These are phyloP conservation scores for Boletus barrowsii DNA, from an alignment of 768 basidiomycete genomes.

Conservation along the genomic window DNA sequence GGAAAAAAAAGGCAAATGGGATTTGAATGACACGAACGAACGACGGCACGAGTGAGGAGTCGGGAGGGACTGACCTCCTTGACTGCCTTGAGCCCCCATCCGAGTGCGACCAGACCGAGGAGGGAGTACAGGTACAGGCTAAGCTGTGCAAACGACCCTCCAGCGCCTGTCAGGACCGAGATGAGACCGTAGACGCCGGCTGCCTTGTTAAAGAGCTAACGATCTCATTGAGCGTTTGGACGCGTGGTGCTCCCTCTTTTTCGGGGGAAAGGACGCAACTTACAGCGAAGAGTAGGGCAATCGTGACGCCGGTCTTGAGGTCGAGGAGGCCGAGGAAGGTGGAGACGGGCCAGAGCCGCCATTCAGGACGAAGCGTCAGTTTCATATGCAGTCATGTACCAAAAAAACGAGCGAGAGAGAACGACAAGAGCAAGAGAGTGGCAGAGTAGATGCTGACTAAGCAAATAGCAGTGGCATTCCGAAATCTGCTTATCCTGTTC, in stretches of 20 bases:
- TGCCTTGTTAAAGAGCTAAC: constrained; percentile 90
- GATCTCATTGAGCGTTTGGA: constrained; percentile 9
- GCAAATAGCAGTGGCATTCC: neutral
- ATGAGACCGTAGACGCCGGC: constrained; percentile 96
- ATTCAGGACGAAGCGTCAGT: constrained; percentile 79
- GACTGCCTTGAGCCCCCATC: constrained; percentile 87
- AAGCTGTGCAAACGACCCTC: constrained; percentile 91
- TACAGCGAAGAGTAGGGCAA: constrained; percentile 88
- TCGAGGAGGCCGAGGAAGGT: constrained; percentile 87
- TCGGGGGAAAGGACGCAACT: constrained; percentile 27
- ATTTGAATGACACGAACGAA: constrained; percentile 11
- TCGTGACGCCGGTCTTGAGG: constrained; percentile 89
- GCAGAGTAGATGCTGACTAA: constrained; percentile 18
- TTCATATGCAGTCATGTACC: constrained; percentile 54
- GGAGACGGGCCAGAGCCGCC: constrained; percentile 75
- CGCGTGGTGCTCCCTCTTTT: neutral
- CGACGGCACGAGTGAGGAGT: neutral
- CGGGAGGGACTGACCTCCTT: constrained; percentile 59
- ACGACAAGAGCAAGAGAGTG: neutral
- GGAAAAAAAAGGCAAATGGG: neutral
- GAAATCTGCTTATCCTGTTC: too few species aligned
- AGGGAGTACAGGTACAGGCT: constrained; percentile 93
- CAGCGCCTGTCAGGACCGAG: constrained; percentile 84
- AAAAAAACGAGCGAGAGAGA: constrained; percentile 6
- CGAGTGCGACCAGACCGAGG: constrained; percentile 70